Evolutionary conservation across 2,329 filamentous ascomycete genomes (phyloP).

Genomic region (Sarocladium oryzae): DNA sequence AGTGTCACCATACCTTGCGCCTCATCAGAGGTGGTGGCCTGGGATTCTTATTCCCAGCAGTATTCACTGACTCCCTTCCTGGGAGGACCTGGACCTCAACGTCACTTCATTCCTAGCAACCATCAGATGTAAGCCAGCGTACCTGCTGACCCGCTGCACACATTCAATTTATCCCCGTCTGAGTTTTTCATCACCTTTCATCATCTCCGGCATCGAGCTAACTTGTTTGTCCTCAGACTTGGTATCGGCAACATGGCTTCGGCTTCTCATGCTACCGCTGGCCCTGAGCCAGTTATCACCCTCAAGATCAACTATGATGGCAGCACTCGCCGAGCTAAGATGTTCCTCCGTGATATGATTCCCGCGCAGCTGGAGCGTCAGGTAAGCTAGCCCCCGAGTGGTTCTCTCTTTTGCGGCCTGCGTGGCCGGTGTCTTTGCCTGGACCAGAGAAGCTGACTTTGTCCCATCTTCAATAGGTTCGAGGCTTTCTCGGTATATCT

Average conservation of each 20-base stretch:
- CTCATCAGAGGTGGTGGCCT: not conserved
- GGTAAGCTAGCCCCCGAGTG: constrained; percentile 44
- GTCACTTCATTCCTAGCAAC: not conserved
- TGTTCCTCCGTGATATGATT: constrained; percentile 78
- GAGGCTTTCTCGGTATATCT: constrained; percentile 28
- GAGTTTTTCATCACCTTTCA: not conserved
- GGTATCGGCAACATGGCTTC: constrained; percentile 10
- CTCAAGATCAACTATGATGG: constrained; percentile 80
- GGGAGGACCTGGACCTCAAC: constrained; percentile 5
- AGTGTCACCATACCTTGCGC: not conserved
- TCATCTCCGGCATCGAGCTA: constrained; percentile 18
- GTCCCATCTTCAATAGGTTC: constrained; percentile 22
- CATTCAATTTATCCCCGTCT: too few species aligned
- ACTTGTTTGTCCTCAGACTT: constrained; percentile 16
- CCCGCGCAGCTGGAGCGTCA: constrained; percentile 70
- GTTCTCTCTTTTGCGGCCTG: not conserved
- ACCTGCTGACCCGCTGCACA: not conserved
- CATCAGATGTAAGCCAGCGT: constrained; percentile 5
- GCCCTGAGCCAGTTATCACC: constrained; percentile 50
- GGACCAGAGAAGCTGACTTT: constrained; percentile 12
- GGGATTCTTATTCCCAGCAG: not conserved
- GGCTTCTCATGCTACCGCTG: constrained; percentile 9
- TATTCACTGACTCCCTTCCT: constrained; percentile 1
- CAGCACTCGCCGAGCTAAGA: constrained; percentile 74
- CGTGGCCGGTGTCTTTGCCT: not conserved